A percentile compares a stretch with the other conserved stretches of the same genome.
Conservation (phyloP, 257 asterid species). For the Solanum corneliomulleri region DNA sequence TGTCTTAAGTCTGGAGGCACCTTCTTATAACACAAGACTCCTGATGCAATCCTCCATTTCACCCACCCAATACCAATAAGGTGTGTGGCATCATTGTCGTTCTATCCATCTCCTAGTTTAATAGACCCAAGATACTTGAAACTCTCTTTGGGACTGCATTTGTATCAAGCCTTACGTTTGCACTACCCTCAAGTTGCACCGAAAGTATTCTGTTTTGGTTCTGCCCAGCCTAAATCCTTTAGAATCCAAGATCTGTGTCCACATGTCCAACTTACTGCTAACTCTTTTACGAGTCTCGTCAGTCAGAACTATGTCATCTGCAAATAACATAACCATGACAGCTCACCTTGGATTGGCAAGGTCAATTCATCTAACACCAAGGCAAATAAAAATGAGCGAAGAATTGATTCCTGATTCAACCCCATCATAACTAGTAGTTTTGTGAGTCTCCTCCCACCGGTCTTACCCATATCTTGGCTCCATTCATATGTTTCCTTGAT, state of each 20-base stretch:
- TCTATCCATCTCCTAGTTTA: not conserved
- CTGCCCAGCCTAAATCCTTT: not conserved
- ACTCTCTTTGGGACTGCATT: not conserved
- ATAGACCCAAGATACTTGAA: not conserved
- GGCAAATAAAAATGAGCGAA: not conserved
- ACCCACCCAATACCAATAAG: not conserved
- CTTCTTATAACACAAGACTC: not conserved
- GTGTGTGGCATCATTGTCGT: not conserved
- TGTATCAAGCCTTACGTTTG: not conserved
- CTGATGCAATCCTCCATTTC: not conserved
- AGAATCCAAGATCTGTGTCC: not conserved
- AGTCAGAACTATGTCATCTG: not conserved
- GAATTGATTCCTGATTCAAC: not conserved
- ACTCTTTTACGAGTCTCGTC: not conserved
- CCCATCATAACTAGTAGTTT: not conserved
- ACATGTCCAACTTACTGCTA: not conserved
- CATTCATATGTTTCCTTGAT: not conserved
- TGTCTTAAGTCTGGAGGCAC: not conserved
- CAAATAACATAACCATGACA: not conserved
- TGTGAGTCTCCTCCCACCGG: not conserved
- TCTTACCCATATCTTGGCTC: not conserved
- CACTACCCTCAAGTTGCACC: not conserved
- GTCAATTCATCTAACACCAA: not conserved
- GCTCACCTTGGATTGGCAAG: not conserved
- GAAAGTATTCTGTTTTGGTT: not conserved